Conservation (phyloP, 2,329 filamentous ascomycete genomes). For the Scedosporium aurantiacum region DNA sequence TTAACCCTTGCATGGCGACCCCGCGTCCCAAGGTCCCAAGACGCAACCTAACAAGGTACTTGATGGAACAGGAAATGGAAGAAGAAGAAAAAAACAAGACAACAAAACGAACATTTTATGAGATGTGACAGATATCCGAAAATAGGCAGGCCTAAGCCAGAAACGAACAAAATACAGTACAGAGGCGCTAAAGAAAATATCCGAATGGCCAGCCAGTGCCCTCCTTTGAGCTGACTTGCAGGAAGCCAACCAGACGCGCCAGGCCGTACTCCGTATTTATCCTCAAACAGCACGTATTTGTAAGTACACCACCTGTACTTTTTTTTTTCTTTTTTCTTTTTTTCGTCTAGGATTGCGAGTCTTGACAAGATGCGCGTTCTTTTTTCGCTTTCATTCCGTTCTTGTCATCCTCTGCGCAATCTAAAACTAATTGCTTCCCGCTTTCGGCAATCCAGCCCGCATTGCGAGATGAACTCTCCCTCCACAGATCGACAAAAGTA, state of each 20-base stretch:
- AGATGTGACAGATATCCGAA: background rate
- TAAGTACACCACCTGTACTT: background rate
- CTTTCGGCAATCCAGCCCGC: no score
- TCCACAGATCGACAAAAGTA: no score
- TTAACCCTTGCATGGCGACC: background rate
- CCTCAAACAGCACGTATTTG: background rate
- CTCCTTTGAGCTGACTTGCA: background rate
- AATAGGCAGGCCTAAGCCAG: background rate
- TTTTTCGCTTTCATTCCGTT: background rate
- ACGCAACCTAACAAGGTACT: no score
- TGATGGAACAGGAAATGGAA: no score
- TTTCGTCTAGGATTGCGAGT: background rate
- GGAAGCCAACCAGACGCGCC: background rate
- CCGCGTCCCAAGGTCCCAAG: no score
- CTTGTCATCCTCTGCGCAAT: background rate
- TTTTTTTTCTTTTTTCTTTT: background rate
- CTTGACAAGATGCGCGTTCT: background rate
- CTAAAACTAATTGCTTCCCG: no score
- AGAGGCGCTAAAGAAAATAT: background rate
- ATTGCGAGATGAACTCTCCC: no score
- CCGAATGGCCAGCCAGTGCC: background rate
- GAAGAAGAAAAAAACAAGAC: background rate
- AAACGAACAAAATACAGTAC: background rate
- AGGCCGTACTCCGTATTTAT: background rate
- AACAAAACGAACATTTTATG: background rate